Percentiles rank a stretch among this genome's conserved stretches.
phyloP scores from a whole-genome alignment of 1,284 basidiomycete species.

The Pseudozyma thailandica region DNA sequence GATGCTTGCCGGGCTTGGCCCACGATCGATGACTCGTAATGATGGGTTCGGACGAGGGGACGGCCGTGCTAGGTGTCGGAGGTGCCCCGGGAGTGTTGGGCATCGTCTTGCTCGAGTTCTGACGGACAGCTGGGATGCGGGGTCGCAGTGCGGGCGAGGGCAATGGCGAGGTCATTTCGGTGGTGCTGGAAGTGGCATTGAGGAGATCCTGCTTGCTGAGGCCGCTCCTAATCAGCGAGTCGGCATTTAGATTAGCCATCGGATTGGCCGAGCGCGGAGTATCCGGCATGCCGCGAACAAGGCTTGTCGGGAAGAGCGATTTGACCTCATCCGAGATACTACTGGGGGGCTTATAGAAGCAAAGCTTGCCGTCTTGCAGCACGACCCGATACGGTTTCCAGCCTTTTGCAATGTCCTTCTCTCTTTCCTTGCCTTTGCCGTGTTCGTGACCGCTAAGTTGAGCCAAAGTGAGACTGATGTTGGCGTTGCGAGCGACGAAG shows the following conservation, averaged over 20 bases:
- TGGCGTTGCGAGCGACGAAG: slow-evolving; percentile 57
- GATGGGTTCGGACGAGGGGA: background rate
- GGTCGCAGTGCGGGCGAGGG: slow-evolving; percentile 27
- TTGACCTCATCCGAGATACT: slow-evolving; percentile 62
- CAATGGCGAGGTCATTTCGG: slow-evolving; percentile 34
- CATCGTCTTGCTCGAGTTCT: slow-evolving; percentile 16
- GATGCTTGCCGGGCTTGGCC: slow-evolving; percentile 49
- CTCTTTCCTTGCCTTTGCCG: slow-evolving; percentile 44
- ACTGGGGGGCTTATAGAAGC: slow-evolving; percentile 64
- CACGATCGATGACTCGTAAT: slow-evolving; percentile 30
- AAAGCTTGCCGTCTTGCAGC: slow-evolving; percentile 56
- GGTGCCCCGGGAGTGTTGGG: slow-evolving; percentile 1
- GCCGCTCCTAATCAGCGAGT: slow-evolving; percentile 43
- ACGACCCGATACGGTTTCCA: slow-evolving; percentile 67
- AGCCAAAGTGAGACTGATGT: slow-evolving; percentile 54
- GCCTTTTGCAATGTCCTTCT: slow-evolving; percentile 63
- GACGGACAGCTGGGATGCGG: slow-evolving; percentile 21
- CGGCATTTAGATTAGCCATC: slow-evolving; percentile 34
- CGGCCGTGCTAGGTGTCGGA: slow-evolving; percentile 5
- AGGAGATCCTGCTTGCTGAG: slow-evolving; percentile 58
- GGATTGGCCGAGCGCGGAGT: slow-evolving; percentile 21
- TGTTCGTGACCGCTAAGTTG: slow-evolving; percentile 50
- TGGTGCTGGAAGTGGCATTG: slow-evolving; percentile 48
- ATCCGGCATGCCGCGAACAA: slow-evolving; percentile 28
- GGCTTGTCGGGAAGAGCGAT: slow-evolving; percentile 47